Conservation (phyloP, 164 flowering plant species). For the Echeveria elegans region DNA sequence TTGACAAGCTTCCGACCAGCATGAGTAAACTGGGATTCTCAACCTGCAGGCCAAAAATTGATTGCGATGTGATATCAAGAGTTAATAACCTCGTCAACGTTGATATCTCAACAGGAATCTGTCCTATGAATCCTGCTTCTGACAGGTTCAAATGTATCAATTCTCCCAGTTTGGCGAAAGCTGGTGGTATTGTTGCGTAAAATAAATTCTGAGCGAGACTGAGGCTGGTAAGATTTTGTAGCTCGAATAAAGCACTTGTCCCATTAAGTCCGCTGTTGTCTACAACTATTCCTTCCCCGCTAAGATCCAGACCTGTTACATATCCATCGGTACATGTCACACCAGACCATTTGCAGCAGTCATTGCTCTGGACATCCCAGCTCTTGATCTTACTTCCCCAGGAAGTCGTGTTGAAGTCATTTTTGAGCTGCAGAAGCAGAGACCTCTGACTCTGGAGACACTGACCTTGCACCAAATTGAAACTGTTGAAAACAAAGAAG, state of each 20-base stretch:
- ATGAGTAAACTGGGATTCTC: constrained; percentile 16
- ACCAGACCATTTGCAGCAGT: constrained; percentile 1
- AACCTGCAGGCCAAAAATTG: constrained; percentile 8
- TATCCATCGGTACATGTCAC: constrained; percentile 5
- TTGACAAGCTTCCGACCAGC: constrained; percentile 8
- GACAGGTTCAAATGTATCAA: not conserved
- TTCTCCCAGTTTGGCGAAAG: not conserved
- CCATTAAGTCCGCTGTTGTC: not conserved
- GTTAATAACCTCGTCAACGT: constrained; percentile 13
- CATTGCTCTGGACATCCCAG: not conserved
- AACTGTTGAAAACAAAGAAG: not conserved
- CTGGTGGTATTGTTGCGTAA: no score
- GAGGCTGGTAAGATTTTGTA: not conserved
- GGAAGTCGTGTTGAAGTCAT: not conserved
- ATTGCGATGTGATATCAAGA: constrained; percentile 19
- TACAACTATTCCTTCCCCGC: not conserved
- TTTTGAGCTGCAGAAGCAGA: not conserved
- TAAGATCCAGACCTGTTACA: not conserved
- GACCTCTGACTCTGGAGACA: not conserved
- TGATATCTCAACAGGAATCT: no score
- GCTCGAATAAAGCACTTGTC: not conserved
- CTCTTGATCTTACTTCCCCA: not conserved
- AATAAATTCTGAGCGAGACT: not conserved
- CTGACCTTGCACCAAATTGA: not conserved
- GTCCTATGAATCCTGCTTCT: not conserved